Percentiles rank a stretch among this genome's conserved stretches.
Evolutionary conservation across 2,329 filamentous ascomycete species (phyloP).

Genomic region (Cordyceps farinosa): DNA sequence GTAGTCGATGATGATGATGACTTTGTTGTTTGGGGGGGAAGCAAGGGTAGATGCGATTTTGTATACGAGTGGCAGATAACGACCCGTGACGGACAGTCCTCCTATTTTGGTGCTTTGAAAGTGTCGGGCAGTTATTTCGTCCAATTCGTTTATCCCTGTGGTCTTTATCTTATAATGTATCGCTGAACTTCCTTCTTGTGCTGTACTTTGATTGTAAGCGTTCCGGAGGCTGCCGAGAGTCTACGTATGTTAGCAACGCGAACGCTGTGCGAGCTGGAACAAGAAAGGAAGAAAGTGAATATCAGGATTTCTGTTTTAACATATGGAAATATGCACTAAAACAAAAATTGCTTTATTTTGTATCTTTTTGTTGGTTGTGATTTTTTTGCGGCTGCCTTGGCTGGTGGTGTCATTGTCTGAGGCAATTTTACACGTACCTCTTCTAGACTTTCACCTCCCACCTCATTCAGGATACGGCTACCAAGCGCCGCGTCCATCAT

Average conservation of each 20-base stretch:
- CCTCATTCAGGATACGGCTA: slow-evolving; percentile 48
- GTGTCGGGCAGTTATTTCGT: slow-evolving; percentile 44
- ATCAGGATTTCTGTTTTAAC: no score
- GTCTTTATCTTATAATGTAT: slow-evolving; percentile 24
- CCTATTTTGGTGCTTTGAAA: slow-evolving; percentile 46
- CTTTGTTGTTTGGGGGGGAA: slow-evolving; percentile 43
- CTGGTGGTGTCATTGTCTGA: not conserved
- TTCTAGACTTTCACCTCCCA: slow-evolving; percentile 56
- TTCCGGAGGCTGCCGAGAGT: not conserved
- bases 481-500: slow-evolving; percentile 44
- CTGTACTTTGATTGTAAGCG: not conserved
- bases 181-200: not conserved
- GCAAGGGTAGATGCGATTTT: slow-evolving; percentile 50
- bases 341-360: not conserved
- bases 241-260: not conserved
- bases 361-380: not conserved
- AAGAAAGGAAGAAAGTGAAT: not conserved
- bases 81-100: slow-evolving; percentile 49
- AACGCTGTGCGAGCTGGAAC: not conserved
- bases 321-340: no score
- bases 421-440: slow-evolving; percentile 45
- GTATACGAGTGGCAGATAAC: slow-evolving; percentile 54
- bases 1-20: slow-evolving; percentile 53
- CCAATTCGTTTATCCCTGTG: slow-evolving; percentile 44
- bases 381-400: not conserved